Evolutionary conservation across 140 eudicot genomes (phyloP).

Genomic region (Cichorium intybus): DNA sequence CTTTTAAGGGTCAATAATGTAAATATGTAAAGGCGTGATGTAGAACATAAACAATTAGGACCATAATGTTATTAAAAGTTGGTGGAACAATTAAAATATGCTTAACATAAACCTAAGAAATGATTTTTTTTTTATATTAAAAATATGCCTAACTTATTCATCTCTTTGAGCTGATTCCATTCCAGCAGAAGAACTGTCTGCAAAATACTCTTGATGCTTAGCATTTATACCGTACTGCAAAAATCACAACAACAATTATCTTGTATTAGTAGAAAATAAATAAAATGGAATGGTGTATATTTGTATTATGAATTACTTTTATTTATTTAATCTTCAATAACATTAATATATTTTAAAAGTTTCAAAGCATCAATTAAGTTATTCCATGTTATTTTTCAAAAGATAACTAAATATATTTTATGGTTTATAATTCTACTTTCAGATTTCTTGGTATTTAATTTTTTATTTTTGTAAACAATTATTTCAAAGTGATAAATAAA

Average conservation of each 20-base stretch:
- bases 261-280: neutral
- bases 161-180: slow-evolving; percentile 72
- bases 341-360: no score
- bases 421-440: no score
- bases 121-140: no score
- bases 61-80: neutral
- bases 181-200: slow-evolving; percentile 94
- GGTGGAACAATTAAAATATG: neutral
- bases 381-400: neutral
- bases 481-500: no score
- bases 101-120: no score
- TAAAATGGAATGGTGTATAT: no score
- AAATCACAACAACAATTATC: neutral
- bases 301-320: no score
- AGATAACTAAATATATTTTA: neutral
- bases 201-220: slow-evolving; percentile 92
- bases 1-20: neutral
- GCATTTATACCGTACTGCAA: slow-evolving; percentile 89
- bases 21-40: neutral
- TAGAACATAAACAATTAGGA: neutral
- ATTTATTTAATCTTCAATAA: no score
- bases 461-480: no score
- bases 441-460: no score
- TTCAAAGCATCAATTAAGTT: no score
- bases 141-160: slow-evolving; percentile 27